phyloP scores from a whole-genome alignment of 1,284 basidiomycete genomes.

The Xerocomus tenax region DNA sequence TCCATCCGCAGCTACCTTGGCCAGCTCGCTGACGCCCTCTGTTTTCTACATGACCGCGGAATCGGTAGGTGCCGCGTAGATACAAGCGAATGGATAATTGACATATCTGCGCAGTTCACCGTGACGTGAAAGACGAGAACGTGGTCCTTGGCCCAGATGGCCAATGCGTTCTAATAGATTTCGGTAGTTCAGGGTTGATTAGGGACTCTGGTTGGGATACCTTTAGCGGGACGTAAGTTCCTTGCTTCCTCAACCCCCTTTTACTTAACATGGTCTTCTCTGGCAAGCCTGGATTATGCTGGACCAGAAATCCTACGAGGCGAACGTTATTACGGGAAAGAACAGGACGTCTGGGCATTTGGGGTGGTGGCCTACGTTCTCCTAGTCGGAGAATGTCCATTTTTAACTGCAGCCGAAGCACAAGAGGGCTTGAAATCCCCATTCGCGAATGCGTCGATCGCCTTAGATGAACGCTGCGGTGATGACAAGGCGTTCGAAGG shows the following conservation, averaged over 20 bases:
- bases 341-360: conserved; percentile 97
- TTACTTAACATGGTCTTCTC: conserved; percentile 13
- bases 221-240: conserved; percentile 82
- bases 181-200: conserved; percentile 86
- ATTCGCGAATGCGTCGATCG: conserved; percentile 62
- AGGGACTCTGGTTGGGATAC: conserved; percentile 86
- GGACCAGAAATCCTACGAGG: conserved; percentile 94
- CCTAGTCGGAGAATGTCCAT: conserved; percentile 91
- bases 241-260: conserved; percentile 2
- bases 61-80: conserved; percentile 49
- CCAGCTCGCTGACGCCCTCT: conserved; percentile 88
- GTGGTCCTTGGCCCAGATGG: conserved; percentile 71
- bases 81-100: conserved; percentile 7
- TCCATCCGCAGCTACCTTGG: conserved; percentile 82
- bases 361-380: conserved; percentile 97
- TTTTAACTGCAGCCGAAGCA: conserved; percentile 78
- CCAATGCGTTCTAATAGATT: conserved; percentile 90
- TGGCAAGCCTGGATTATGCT: conserved; percentile 81
- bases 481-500: conserved; percentile 65
- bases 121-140: conserved; percentile 98
- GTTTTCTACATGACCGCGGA: conserved; percentile 85
- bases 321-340: conserved; percentile 89
- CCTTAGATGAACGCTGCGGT: conserved; percentile 66
- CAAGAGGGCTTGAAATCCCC: conserved; percentile 70
- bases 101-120: conserved; percentile 61